Conservation (phyloP, 192 early-diverging fungal genomes). For the Coemansia sp. region DNA sequence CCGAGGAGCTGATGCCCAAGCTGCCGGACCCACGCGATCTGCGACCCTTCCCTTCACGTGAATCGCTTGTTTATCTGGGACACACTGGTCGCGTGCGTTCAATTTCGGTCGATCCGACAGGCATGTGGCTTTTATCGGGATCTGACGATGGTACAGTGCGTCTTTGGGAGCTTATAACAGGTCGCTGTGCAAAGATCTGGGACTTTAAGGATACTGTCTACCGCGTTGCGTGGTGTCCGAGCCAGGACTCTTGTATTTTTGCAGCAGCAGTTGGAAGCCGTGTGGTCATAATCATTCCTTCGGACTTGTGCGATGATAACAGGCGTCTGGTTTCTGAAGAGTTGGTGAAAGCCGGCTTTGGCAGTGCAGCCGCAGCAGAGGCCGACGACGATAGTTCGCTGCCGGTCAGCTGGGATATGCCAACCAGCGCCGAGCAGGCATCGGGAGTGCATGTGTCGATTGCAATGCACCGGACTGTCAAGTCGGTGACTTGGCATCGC, state of each 20-base stretch:
- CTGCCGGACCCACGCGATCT: conserved; percentile 93
- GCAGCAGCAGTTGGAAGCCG: conserved; percentile 68
- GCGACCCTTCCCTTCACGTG: conserved; percentile 84
- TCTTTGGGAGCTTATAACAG: conserved; percentile 89
- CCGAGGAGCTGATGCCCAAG: conserved; percentile 91
- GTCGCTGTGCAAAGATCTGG: conserved; percentile 80
- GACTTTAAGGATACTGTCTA: conserved; percentile 67
- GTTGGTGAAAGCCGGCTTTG: conserved; percentile 41
- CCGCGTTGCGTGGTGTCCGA: conserved; percentile 88
- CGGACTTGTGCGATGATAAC: conserved; percentile 49
- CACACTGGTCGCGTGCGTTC: conserved; percentile 80
- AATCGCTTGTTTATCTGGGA: conserved; percentile 75
- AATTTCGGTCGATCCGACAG: conserved; percentile 87
- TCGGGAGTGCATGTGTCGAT: conserved; percentile 51
- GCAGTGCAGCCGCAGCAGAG: conserved; percentile 21
- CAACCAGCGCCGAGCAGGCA: conserved; percentile 56
- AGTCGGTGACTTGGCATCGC: conserved; percentile 88
- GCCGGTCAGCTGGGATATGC: conserved; percentile 57
- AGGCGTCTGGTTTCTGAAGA: conserved; percentile 41
- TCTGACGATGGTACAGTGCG: conserved; percentile 86
- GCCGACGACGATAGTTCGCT: conserved; percentile 32
- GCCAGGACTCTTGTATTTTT: conserved; percentile 70
- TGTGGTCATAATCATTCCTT: conserved; percentile 58
- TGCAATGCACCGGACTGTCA: conserved; percentile 63
- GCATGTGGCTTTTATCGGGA: conserved; percentile 87